A percentile compares a stretch with the other conserved stretches of the same genome.
Evolutionary conservation across 2,329 filamentous ascomycete genomes (phyloP).

Genomic region (Aspergillus luchuensis): DNA sequence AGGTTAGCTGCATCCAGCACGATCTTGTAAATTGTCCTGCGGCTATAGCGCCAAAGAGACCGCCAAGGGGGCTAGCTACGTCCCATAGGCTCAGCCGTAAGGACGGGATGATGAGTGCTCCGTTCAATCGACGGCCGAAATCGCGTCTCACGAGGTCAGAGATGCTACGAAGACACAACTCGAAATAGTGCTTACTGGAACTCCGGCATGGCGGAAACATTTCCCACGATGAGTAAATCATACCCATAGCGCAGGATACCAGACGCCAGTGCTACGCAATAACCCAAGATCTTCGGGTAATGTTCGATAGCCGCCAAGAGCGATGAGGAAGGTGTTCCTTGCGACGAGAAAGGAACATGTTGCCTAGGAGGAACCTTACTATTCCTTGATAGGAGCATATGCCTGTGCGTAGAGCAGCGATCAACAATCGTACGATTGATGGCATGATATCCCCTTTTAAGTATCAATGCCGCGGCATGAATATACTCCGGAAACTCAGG

Average conservation of each 20-base stretch:
- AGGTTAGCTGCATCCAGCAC: constrained; percentile 48
- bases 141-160: constrained; percentile 20
- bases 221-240: constrained; percentile 36
- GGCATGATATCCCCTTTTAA: neutral
- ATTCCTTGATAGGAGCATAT: neutral
- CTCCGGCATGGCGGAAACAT: constrained; percentile 27
- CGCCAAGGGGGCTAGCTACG: constrained; percentile 42
- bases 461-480: constrained; percentile 1
- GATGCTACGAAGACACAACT: neutral
- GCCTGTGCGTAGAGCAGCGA: neutral
- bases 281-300: constrained; percentile 16
- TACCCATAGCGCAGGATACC: constrained; percentile 37
- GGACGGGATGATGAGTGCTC: constrained; percentile 44
- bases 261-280: constrained; percentile 22
- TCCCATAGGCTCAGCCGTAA: constrained; percentile 52
- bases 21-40: constrained; percentile 48
- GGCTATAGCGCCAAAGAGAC: constrained; percentile 41
- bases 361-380: neutral
- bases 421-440: neutral
- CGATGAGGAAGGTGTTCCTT: constrained; percentile 1
- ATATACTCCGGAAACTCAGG: neutral
- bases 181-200: constrained; percentile 19
- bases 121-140: constrained; percentile 36
- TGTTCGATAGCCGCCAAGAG: constrained; percentile 8
- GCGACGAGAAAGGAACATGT: neutral